Base-by-base conservation (phyloP, 805 yeast genomes). In the Metschnikowia continentalis region DNA sequence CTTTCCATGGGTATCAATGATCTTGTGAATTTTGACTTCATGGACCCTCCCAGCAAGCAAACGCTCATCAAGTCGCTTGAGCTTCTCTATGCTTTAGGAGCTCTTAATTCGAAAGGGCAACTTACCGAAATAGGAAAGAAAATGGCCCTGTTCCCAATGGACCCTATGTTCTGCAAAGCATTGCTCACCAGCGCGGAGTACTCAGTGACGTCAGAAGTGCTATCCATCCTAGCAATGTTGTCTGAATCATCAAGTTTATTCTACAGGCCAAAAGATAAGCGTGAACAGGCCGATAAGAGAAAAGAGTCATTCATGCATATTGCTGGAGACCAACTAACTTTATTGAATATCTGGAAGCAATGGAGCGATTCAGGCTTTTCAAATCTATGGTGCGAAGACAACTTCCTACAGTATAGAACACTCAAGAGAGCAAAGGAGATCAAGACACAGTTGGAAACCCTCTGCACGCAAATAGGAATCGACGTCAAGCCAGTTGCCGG, bases 111-210 rank as follows among this genome's bases (percentile, higher is more conserved):
- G 8, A 78, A 78, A 50, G 99, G 98, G 0, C 76, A 80, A 46
- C 70, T 94, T 37, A 92, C 98, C 0, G 73, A 79, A 43, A 62
- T 83, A 1, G 99, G 99, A 0, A 69, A 86, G 40, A 80, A 81
- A 54, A 91, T 94, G 97, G 86, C 96, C 1, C 90, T 85, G 52
- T 88, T 91, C 59, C 99, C 99, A 0, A 79, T 91, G 55, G 96
- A 90, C 58, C 97, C 97, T 3, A 88, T 88, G 76, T 76, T 90
- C 60, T 84, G 97, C 6, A 89, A 88, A 63, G 82, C 84, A 6
- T 64, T 94, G 32, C 66, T 92, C 11, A 71, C 82, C 1, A 83
- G 96, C 46, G 80, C 79, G 0, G 75, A 75, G 13, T 75, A 74
- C 46, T 73, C 79, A 0, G 90, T 95, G 45, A 75, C 84, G 2